Base-by-base conservation (phyloP, 768 basidiomycete species). In the Trametes sanguinea region DNA sequence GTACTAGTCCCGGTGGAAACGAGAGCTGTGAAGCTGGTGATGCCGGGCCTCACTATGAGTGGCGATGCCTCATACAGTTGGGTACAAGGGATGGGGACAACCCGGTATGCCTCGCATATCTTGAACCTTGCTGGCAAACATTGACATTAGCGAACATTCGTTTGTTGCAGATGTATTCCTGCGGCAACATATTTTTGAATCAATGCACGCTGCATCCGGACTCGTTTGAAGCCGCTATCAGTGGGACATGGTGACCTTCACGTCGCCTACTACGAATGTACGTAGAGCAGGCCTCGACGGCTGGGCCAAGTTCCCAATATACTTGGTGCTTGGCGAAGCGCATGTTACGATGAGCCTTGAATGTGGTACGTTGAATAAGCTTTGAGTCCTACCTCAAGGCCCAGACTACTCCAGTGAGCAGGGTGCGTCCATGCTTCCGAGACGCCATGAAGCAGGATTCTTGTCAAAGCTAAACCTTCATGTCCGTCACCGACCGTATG, bases 61-160 rank as follows among this genome's bases (percentile, higher is more conserved):
- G 54, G 55, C 44, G 45, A 6, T 57, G 54, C 29, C 45, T 62
- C 33, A 39, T 62, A 1, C 61, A 62, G 44, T 55, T 62, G 9
- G 61, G 61, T 2, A 57, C 55, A 27, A 50, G 44, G n/a, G 50
- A 45, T 1, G 61, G 57, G 6, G 61, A 62, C 40, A 54, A 61
- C 5, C 47, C 53, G 30, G 60, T 61, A 43, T 27, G 53, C 9
- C 30, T 32, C 11, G 8, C 39, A 16, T 11, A 6, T 9, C 1
- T 8, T 22, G 35, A 37, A n/a, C 10, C 17, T 14, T 47, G 14
- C 11, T 13, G 39, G 3, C 13, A 9, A 30, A 9, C 1, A 17
- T 7, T 14, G 14, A 17, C 27, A 9, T 39, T 42, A 22, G 22
- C 22, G 7, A 54, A 6, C 13, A 39, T 43, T 14, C 8, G 14